A percentile compares a stretch with the other conserved stretches of the same genome.
phyloP scores from a whole-genome alignment of 2,329 filamentous ascomycete species.

The Aspergillus niger region DNA sequence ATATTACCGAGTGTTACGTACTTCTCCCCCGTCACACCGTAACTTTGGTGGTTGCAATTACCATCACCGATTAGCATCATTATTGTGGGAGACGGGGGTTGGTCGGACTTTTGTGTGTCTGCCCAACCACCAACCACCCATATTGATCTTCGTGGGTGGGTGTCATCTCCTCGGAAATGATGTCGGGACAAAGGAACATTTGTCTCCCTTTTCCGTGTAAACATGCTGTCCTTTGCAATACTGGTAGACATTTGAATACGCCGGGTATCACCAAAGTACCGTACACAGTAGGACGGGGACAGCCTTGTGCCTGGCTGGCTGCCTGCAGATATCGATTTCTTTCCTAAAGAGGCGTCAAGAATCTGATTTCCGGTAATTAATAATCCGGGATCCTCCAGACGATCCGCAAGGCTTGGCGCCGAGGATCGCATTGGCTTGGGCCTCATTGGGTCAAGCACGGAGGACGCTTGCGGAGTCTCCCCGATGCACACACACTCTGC shows the following conservation, averaged over 20 bases:
- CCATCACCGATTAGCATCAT: not conserved
- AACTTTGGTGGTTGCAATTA: not conserved
- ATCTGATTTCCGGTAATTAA: not conserved
- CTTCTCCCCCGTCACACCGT: not conserved
- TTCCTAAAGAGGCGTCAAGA: too few species aligned
- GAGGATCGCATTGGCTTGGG: not conserved
- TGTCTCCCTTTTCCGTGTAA: not conserved
- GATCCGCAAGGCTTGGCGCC: not conserved
- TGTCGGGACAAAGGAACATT: not conserved
- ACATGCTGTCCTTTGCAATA: not conserved
- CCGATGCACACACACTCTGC: not conserved
- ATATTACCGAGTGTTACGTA: slow-evolving; percentile 8
- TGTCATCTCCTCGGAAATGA: not conserved
- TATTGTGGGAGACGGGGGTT: not conserved
- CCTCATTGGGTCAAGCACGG: not conserved
- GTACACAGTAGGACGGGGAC: not conserved
- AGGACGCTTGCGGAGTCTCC: not conserved
- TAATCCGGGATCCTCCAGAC: slow-evolving; percentile 2
- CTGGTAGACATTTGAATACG: not conserved
- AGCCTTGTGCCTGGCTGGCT: not conserved
- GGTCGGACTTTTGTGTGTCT: not conserved
- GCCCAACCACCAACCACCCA: not conserved
- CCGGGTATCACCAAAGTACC: not conserved
- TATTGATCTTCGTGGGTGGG: not conserved
- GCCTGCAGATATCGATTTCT: not conserved